Evolutionary conservation across 2,329 filamentous ascomycete genomes (phyloP).

Genomic region (Sphaerulina musiva): DNA sequence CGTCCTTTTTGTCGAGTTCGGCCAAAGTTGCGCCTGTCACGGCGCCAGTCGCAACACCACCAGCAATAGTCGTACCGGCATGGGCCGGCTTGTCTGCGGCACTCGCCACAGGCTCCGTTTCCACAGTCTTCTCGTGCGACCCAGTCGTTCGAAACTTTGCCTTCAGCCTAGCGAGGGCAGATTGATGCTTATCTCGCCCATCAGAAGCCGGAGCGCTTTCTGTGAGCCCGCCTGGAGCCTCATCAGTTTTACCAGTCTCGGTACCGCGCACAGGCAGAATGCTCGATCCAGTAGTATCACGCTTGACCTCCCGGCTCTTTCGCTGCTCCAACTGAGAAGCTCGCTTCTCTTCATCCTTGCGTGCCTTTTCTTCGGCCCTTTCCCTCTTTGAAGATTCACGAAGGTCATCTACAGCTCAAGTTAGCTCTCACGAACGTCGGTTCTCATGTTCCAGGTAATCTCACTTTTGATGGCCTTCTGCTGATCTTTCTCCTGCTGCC

Average conservation of each 20-base stretch:
- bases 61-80: constrained; percentile 1
- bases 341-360: constrained; percentile 50
- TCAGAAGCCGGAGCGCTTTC: constrained; percentile 7
- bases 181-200: constrained; percentile 19
- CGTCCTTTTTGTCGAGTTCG: constrained; percentile 7
- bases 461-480: constrained; percentile 52
- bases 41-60: constrained; percentile 14
- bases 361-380: constrained; percentile 47
- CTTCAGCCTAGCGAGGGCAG: constrained; percentile 21
- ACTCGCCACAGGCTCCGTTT: constrained; percentile 3
- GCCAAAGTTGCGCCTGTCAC: constrained; percentile 14
- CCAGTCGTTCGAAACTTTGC: constrained; percentile 20
- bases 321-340: constrained; percentile 48
- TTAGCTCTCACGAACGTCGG: constrained; percentile 9
- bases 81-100: neutral
- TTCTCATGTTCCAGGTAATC: constrained; percentile 21
- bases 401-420: constrained; percentile 44
- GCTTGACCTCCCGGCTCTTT: constrained; percentile 34
- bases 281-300: constrained; percentile 13
- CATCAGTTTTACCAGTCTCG: constrained; percentile 9
- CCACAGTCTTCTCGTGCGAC: constrained; percentile 9
- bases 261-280: neutral
- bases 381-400: constrained; percentile 44
- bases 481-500: constrained; percentile 42
- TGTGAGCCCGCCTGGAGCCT: constrained; percentile 9